These are phyloP conservation scores for Striga hermonthica DNA, from an alignment of 305 asterid species.

Conservation along the genomic window DNA sequence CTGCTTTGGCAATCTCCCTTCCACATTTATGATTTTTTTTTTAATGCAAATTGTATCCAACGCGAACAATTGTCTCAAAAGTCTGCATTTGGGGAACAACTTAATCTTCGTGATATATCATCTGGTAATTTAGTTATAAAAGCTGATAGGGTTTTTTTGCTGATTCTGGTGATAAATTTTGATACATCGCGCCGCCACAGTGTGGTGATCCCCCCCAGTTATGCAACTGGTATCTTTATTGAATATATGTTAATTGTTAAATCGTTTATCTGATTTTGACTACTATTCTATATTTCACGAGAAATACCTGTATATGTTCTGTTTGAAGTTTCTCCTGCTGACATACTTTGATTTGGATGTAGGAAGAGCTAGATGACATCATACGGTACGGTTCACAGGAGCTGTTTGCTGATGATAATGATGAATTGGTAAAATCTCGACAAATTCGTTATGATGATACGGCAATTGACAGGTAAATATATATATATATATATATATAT, in stretches of 20 bases:
- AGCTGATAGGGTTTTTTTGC: conserved; percentile 17
- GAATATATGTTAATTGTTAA: conserved; percentile 16
- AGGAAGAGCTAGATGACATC: conserved; percentile 98
- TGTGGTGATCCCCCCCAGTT: conserved; percentile 22
- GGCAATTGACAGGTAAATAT: conserved; percentile 83
- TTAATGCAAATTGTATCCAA: conserved; percentile 5
- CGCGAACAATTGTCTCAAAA: conserved; percentile 23
- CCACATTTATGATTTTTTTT: background rate
- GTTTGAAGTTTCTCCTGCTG: conserved; percentile 26
- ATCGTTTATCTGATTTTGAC: background rate
- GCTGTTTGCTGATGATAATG: conserved; percentile 91
- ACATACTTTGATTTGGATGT: conserved; percentile 38
- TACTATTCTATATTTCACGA: conserved; percentile 7
- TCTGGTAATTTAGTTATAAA: conserved; percentile 20
- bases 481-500: too few species aligned
- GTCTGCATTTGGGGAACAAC: conserved; percentile 15
- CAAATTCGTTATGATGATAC: conserved; percentile 97
- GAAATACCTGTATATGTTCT: conserved; percentile 17
- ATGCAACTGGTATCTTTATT: conserved; percentile 17
- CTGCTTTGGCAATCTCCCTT: conserved; percentile 14
- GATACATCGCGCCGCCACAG: conserved; percentile 19
- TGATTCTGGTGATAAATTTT: conserved; percentile 10
- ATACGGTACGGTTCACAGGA: conserved; percentile 96
- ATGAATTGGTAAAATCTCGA: conserved; percentile 86
- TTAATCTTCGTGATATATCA: conserved; percentile 8